These are phyloP conservation scores for Solanum rostratum DNA, from an alignment of 257 asterid species.

Conservation along the genomic window DNA sequence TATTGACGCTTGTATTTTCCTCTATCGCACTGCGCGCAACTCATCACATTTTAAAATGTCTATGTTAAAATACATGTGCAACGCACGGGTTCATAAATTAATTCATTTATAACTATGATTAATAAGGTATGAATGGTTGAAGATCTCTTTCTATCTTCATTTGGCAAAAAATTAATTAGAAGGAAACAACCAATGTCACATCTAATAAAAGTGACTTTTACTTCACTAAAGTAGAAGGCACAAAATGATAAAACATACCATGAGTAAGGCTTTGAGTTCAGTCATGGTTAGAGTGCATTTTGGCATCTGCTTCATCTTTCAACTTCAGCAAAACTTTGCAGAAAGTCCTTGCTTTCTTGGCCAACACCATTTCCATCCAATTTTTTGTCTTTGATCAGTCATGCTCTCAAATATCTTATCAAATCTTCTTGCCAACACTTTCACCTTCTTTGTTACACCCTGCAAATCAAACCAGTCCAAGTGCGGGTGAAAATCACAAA, in stretches of 20 bases:
- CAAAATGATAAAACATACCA: slow-evolving; percentile 21
- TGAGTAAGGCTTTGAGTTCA: slow-evolving; percentile 62
- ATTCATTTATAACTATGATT: too few species aligned
- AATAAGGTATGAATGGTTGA: too few species aligned
- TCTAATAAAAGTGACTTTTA: neutral
- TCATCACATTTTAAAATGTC: too few species aligned
- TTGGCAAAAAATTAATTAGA: too few species aligned
- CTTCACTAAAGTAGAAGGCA: neutral
- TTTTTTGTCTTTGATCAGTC: slow-evolving; percentile 30
- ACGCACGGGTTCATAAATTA: too few species aligned
- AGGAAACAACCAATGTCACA: neutral
- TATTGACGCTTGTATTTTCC: too few species aligned
- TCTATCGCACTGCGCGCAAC: too few species aligned
- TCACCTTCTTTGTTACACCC: slow-evolving; percentile 46
- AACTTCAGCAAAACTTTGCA: slow-evolving; percentile 41
- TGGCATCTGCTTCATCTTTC: slow-evolving; percentile 41
- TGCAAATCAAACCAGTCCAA: slow-evolving; percentile 55
- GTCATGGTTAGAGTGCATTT: slow-evolving; percentile 38
- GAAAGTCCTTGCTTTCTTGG: slow-evolving; percentile 35
- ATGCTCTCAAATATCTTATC: slow-evolving; percentile 48
- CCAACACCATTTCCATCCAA: neutral
- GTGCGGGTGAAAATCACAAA: slow-evolving; percentile 55
- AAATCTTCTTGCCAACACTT: slow-evolving; percentile 20
- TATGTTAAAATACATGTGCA: too few species aligned
- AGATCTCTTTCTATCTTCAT: too few species aligned